Conservation (phyloP, 441 rosid species). For the Rhodomyrtus psidioides region DNA sequence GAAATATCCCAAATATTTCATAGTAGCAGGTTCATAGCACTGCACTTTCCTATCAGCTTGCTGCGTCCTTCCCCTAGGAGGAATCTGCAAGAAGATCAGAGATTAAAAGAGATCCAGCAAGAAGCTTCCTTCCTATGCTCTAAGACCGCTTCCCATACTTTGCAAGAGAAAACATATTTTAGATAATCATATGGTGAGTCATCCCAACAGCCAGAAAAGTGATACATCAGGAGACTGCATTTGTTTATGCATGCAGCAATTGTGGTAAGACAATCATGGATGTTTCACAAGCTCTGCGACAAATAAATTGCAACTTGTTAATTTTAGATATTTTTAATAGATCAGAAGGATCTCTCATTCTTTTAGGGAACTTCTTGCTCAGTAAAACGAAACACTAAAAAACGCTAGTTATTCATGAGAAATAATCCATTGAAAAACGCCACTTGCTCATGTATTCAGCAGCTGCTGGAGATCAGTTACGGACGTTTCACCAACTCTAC, state of each 20-base stretch:
- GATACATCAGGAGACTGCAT: not conserved
- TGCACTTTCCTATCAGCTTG: conserved; percentile 82
- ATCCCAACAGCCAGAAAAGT: not conserved
- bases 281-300: not conserved
- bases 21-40: conserved; percentile 98
- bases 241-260: not conserved
- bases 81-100: conserved; percentile 41
- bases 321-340: not conserved
- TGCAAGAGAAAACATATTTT: not conserved
- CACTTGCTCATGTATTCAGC: not conserved
- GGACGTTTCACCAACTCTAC: not conserved
- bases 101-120: not conserved
- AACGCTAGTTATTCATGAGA: not conserved
- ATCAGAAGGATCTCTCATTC: not conserved
- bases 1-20: conserved; percentile 83
- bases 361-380: not conserved
- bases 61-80: conserved; percentile 85
- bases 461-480: not conserved
- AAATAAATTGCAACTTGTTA: not conserved
- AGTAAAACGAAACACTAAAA: not conserved
- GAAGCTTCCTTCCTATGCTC: not conserved
- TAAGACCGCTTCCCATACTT: not conserved
- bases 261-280: not conserved
- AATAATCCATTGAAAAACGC: not conserved
- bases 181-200: not conserved